These are phyloP conservation scores for Epichloe sibirici DNA, from an alignment of 2,329 filamentous ascomycete genomes.

Conservation along the genomic window DNA sequence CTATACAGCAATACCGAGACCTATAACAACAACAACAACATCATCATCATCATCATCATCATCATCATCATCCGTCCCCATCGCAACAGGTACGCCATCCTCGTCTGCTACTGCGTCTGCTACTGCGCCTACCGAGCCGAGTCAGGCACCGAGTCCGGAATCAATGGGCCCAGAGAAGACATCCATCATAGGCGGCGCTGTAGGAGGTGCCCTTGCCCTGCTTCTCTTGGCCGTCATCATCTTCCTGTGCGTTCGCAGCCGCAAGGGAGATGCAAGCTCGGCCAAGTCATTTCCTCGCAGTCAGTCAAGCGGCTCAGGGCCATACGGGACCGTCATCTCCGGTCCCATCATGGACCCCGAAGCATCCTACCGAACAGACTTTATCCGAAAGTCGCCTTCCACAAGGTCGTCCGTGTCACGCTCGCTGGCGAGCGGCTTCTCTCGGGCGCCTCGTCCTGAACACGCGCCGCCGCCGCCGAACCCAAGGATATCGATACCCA, in stretches of 20 bases:
- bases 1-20: conserved; percentile 9
- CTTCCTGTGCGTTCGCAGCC: conserved; percentile 27
- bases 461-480: background rate
- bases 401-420: conserved; percentile 7
- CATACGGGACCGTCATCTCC: conserved; percentile 38
- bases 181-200: conserved; percentile 34
- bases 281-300: conserved; percentile 12
- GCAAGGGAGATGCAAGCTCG: conserved; percentile 5
- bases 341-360: conserved; percentile 37
- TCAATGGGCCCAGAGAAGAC: conserved; percentile 21
- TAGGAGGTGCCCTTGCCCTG: conserved; percentile 32
- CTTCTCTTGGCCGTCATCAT: conserved; percentile 27
- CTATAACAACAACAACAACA: conserved; percentile 11
- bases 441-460: background rate
- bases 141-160: conserved; percentile 4
- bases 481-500: conserved; percentile 20
- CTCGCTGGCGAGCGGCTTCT: background rate
- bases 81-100: background rate
- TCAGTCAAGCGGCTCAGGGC: conserved; percentile 9
- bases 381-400: conserved; percentile 30
- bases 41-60: background rate
- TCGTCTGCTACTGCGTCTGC: background rate
- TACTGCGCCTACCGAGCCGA: conserved; percentile 3
- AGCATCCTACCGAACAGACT: conserved; percentile 37
- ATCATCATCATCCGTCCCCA: conserved; percentile 11